These are phyloP conservation scores for Phytomonas sp. DNA, from an alignment of 208 protist genomes.

Conservation along the genomic window DNA sequence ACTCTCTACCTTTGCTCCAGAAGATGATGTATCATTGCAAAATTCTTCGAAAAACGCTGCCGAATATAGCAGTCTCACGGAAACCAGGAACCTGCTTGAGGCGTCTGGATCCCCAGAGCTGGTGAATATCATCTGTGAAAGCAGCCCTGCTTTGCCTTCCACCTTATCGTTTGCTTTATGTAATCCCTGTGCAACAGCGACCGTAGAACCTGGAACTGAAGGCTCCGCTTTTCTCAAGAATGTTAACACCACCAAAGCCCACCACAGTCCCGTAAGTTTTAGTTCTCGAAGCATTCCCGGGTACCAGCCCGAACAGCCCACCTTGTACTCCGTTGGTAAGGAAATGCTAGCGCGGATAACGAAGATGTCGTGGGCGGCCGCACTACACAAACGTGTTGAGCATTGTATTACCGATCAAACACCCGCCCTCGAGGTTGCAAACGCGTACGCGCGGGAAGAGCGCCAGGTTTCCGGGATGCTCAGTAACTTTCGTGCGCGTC, in stretches of 20 bases:
- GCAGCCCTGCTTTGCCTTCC: background rate
- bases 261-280: background rate
- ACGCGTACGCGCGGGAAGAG: constrained; percentile 35
- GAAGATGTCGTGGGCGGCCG: constrained; percentile 54
- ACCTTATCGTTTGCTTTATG: background rate
- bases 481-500: constrained; percentile 39
- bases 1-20: background rate
- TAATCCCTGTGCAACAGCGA: background rate
- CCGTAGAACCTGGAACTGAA: background rate
- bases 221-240: background rate
- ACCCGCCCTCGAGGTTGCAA: constrained; percentile 41
- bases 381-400: constrained; percentile 66
- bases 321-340: constrained; percentile 12
- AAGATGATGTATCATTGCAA: background rate
- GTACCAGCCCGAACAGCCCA: background rate
- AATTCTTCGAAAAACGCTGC: background rate
- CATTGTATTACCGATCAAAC: constrained; percentile 50
- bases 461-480: constrained; percentile 33
- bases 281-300: background rate
- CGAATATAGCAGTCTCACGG: background rate
- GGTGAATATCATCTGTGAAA: background rate
- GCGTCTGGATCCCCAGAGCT: background rate
- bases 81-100: background rate
- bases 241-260: constrained; percentile 3
- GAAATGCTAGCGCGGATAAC: constrained; percentile 42